Conservation (phyloP, 805 yeast genomes). For the Nakazawaea ernobii region DNA sequence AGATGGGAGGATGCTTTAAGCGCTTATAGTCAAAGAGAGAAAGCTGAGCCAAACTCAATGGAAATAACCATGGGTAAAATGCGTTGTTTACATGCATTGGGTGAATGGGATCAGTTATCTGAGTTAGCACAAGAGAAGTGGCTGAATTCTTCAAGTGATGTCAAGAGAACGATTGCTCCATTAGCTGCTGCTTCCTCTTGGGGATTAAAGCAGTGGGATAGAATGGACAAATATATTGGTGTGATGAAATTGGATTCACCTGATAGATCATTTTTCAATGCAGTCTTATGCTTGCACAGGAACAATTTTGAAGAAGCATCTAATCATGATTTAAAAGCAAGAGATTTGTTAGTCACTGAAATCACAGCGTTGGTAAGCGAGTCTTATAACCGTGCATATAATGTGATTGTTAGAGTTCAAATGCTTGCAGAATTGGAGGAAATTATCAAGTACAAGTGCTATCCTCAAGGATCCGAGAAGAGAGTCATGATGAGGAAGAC, state of each 20-base stretch:
- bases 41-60: slow-evolving; percentile 52
- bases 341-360: slow-evolving; percentile 88
- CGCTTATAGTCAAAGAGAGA: slow-evolving; percentile 80
- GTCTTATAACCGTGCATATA: slow-evolving; percentile 93
- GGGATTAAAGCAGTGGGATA: slow-evolving; percentile 97
- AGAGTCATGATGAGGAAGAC: slow-evolving; percentile 77
- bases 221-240: slow-evolving; percentile 84
- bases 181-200: slow-evolving; percentile 98
- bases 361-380: slow-evolving; percentile 92
- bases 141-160: slow-evolving; percentile 67
- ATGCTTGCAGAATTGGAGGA: slow-evolving; percentile 97
- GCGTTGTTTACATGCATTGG: slow-evolving; percentile 97
- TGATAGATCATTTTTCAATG: slow-evolving; percentile 91
- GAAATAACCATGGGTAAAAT: slow-evolving; percentile 96
- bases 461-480: slow-evolving; percentile 79
- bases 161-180: slow-evolving; percentile 84
- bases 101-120: slow-evolving; percentile 94
- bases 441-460: slow-evolving; percentile 79
- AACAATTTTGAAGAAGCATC: slow-evolving; percentile 81
- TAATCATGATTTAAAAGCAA: slow-evolving; percentile 71
- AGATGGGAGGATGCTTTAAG: slow-evolving; percentile 97
- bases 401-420: slow-evolving; percentile 94
- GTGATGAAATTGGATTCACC: slow-evolving; percentile 93
- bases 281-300: slow-evolving; percentile 79
- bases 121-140: slow-evolving; percentile 84